Percentiles rank a stretch among this genome's conserved stretches.
Evolutionary conservation across 257 asterid species (phyloP).

Genomic region (Sherardia arvensis): DNA sequence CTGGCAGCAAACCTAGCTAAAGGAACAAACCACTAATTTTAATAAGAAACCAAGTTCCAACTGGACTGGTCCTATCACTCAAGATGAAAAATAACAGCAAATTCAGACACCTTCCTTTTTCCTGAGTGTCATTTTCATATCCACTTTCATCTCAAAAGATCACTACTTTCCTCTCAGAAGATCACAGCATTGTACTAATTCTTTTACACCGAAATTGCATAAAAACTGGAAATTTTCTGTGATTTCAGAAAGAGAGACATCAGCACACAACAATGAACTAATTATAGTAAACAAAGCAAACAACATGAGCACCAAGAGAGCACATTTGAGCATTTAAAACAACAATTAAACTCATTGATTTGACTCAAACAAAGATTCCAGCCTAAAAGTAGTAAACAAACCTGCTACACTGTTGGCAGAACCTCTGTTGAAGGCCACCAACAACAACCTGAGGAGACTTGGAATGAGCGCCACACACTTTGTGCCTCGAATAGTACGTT

Average conservation of each 20-base stretch:
- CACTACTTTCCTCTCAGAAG: not conserved
- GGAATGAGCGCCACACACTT: constrained; percentile 84
- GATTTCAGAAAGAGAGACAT: not conserved
- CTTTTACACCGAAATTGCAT: not conserved
- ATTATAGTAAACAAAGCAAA: not conserved
- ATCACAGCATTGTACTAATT: not conserved
- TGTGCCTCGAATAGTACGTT: constrained; percentile 91
- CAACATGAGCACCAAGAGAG: not conserved
- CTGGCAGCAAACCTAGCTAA: not conserved
- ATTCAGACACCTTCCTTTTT: not conserved
- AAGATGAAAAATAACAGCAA: not conserved
- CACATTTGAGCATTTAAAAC: not conserved
- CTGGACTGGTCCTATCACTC: not conserved
- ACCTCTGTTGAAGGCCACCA: constrained; percentile 84
- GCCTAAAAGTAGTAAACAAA: constrained; percentile 15
- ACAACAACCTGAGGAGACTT: constrained; percentile 71
- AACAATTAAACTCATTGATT: not conserved
- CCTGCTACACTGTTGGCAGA: constrained; percentile 99
- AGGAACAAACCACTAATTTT: not conserved
- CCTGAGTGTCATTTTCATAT: not conserved
- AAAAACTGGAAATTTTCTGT: not conserved
- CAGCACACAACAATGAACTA: not conserved
- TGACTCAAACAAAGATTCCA: not conserved
- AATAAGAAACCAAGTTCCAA: not conserved
- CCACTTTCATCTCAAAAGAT: not conserved